A percentile compares a stretch with the other conserved stretches of the same genome.
phyloP scores from a whole-genome alignment of 345 rosid genomes.

The Geranium rotundifolium region DNA sequence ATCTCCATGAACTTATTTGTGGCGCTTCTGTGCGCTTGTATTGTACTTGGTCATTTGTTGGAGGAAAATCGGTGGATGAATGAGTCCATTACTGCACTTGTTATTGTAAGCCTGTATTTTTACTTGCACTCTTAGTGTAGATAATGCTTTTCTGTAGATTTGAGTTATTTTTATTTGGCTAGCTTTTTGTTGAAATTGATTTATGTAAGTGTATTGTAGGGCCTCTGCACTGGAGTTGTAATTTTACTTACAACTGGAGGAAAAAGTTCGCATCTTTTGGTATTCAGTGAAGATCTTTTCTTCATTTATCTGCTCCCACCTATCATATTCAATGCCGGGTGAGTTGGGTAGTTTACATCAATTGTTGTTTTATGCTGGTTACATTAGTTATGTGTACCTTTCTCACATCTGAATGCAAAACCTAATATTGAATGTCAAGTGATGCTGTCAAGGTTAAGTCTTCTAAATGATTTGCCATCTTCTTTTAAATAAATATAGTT shows the following conservation, averaged over 20 bases:
- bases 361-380: neutral
- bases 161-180: neutral
- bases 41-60: slow-evolving; percentile 75
- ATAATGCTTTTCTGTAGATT: neutral
- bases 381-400: neutral
- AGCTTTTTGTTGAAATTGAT: neutral
- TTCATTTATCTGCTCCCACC: slow-evolving; percentile 98
- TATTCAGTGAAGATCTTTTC: slow-evolving; percentile 94
- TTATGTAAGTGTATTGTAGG: slow-evolving; percentile 30
- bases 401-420: neutral
- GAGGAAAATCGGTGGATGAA: slow-evolving; percentile 85
- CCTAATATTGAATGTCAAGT: neutral
- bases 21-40: slow-evolving; percentile 74
- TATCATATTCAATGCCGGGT: slow-evolving; percentile 96
- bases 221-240: slow-evolving; percentile 73
- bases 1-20: slow-evolving; percentile 86
- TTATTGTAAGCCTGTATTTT: slow-evolving; percentile 40
- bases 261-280: slow-evolving; percentile 67
- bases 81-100: slow-evolving; percentile 90
- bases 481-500: neutral
- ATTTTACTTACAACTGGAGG: slow-evolving; percentile 74
- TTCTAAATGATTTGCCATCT: neutral
- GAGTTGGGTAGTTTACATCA: slow-evolving; percentile 11
- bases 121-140: no score
- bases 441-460: neutral